Conservation (phyloP, 2,329 filamentous ascomycete species). For the Xylaria sp. region DNA sequence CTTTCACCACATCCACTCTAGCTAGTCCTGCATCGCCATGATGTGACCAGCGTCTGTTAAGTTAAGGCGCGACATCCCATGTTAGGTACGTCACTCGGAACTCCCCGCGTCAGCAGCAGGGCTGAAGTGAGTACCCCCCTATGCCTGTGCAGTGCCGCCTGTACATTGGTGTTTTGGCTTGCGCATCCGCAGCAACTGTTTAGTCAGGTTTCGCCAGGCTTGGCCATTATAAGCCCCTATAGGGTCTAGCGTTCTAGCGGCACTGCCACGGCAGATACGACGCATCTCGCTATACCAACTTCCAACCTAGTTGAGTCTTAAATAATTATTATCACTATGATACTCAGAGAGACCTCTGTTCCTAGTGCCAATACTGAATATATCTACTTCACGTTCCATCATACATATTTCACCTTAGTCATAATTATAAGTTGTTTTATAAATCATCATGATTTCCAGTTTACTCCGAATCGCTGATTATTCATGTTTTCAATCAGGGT, state of each 20-base stretch:
- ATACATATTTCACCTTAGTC: too few species aligned
- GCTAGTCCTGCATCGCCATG: neutral
- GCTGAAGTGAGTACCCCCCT: neutral
- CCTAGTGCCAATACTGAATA: too few species aligned
- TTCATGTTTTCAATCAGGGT: too few species aligned
- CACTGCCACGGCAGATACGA: conserved; percentile 20
- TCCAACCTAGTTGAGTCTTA: too few species aligned
- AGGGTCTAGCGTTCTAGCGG: neutral
- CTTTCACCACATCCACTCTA: neutral
- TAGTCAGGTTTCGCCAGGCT: neutral
- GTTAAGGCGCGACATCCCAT: neutral
- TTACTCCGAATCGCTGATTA: too few species aligned
- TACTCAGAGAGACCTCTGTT: too few species aligned
- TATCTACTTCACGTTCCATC: too few species aligned
- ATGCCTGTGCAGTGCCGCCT: neutral
- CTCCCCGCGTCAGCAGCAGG: neutral
- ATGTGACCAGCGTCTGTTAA: neutral
- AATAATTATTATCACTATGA: too few species aligned
- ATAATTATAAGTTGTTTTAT: too few species aligned
- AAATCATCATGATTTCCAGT: too few species aligned
- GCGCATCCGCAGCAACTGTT: neutral
- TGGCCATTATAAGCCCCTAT: conserved; percentile 7
- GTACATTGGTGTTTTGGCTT: neutral
- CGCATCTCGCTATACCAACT: neutral
- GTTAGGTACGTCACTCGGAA: conserved; percentile 15